Evolutionary conservation across 805 yeast genomes (phyloP).

Genomic region (Monosporozyma servazzii): DNA sequence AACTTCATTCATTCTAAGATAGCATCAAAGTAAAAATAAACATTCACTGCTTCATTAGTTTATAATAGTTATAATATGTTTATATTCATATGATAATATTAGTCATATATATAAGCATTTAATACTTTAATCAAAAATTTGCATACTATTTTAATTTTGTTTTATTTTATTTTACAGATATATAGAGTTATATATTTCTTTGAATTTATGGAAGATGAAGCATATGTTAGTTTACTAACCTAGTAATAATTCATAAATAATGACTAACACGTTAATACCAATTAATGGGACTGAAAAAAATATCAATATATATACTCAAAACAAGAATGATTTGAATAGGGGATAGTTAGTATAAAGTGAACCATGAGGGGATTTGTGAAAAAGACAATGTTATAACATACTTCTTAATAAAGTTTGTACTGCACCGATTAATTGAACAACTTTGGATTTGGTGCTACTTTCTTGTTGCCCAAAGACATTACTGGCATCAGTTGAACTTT

Average conservation of each 20-base stretch:
- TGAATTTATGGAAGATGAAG: conserved; percentile 4
- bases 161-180: neutral
- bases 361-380: neutral
- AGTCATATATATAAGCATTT: neutral
- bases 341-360: neutral
- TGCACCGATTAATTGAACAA: conserved; percentile 61
- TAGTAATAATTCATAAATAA: conserved; percentile 57
- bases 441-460: conserved; percentile 45
- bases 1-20: conserved; percentile 1
- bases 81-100: neutral
- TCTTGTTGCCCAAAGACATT: conserved; percentile 39
- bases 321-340: neutral
- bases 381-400: conserved; percentile 25
- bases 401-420: conserved; percentile 65
- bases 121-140: neutral
- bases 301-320: neutral
- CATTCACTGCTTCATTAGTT: neutral
- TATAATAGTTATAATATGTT: neutral
- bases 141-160: neutral
- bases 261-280: conserved; percentile 54
- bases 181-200: neutral
- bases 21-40: neutral
- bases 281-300: conserved; percentile 50
- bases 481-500: conserved; percentile 29
- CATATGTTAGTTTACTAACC: conserved; percentile 35